Conservation (phyloP, 1,139 yeast species). For the Blastobotrys serpentis region DNA sequence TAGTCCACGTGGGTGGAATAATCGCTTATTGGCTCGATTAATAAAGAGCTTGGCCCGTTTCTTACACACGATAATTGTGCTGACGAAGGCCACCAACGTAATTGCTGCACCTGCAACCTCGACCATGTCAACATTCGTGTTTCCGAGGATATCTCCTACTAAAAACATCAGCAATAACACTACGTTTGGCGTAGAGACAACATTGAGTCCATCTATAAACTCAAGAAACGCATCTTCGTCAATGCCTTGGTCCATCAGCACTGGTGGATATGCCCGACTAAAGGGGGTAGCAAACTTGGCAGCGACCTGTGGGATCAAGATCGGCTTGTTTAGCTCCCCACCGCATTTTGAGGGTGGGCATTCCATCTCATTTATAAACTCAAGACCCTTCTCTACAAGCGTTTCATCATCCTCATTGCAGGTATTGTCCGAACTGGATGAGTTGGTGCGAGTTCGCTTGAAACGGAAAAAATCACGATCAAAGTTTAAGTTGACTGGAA, state of each 20-base stretch:
- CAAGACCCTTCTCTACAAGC: constrained; percentile 6
- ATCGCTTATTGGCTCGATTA: background rate
- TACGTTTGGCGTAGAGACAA: constrained; percentile 6
- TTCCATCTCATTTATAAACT: constrained; percentile 3
- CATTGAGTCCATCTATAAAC: constrained; percentile 4
- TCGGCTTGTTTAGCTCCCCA: background rate
- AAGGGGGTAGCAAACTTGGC: constrained; percentile 3
- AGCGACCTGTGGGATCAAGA: constrained; percentile 8
- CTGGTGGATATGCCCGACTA: constrained; percentile 7
- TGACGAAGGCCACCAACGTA: background rate
- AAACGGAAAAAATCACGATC: background rate
- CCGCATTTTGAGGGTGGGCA: background rate
- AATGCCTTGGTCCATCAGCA: background rate
- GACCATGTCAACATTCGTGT: constrained; percentile 3
- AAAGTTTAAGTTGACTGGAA: constrained; percentile 8
- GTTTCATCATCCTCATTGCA: background rate
- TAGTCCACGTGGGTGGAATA: constrained; percentile 4
- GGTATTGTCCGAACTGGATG: background rate
- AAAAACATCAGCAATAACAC: background rate
- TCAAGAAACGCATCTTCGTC: background rate
- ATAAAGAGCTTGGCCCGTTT: constrained; percentile 3
- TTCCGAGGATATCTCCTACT: background rate
- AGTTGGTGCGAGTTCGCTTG: background rate
- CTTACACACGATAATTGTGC: constrained; percentile 3
- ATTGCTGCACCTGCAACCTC: constrained; percentile 5